phyloP scores from a whole-genome alignment of 306 rosid genomes.

The Begonia loranthoides region DNA sequence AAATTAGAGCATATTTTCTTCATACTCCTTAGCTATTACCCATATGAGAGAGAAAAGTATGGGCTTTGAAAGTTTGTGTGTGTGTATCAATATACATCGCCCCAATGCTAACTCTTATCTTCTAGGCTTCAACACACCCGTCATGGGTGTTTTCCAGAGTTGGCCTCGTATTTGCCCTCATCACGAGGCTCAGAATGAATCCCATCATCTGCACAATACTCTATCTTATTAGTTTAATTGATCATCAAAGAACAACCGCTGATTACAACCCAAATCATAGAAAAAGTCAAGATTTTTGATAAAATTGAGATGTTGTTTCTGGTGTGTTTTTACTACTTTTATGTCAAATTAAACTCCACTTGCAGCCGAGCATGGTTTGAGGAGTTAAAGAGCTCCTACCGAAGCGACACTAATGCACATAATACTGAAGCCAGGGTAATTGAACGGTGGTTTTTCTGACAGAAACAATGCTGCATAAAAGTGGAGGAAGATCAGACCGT shows the following conservation, averaged over 20 bases:
- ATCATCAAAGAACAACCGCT: too few relatives aligned
- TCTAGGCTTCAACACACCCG: slow-evolving; percentile 25
- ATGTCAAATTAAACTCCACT: too few relatives aligned
- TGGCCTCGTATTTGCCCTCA: slow-evolving; percentile 23
- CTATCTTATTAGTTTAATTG: neutral
- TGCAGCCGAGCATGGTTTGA: too few relatives aligned
- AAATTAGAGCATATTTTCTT: neutral
- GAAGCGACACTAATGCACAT: slow-evolving; percentile 47
- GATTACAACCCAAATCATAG: too few relatives aligned
- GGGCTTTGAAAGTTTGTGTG: too few relatives aligned
- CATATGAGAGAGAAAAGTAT: neutral
- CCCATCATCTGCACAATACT: slow-evolving; percentile 49
- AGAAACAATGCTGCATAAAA: slow-evolving; percentile 52
- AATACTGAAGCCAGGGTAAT: slow-evolving; percentile 81
- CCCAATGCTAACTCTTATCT: neutral
- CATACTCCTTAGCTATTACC: neutral
- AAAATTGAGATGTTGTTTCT: too few relatives aligned
- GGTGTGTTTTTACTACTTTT: too few relatives aligned
- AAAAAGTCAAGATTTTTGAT: too few relatives aligned
- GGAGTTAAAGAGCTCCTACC: slow-evolving; percentile 21
- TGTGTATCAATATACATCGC: neutral
- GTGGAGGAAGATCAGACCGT: slow-evolving; percentile 11
- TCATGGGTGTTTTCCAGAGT: slow-evolving; percentile 14
- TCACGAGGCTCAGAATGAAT: slow-evolving; percentile 47
- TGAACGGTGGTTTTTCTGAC: slow-evolving; percentile 70